Evolutionary conservation across 2,329 filamentous ascomycete species (phyloP), one percentile per base, ranked within the genome.

Genomic region (Aspergillus sp.): DNA sequence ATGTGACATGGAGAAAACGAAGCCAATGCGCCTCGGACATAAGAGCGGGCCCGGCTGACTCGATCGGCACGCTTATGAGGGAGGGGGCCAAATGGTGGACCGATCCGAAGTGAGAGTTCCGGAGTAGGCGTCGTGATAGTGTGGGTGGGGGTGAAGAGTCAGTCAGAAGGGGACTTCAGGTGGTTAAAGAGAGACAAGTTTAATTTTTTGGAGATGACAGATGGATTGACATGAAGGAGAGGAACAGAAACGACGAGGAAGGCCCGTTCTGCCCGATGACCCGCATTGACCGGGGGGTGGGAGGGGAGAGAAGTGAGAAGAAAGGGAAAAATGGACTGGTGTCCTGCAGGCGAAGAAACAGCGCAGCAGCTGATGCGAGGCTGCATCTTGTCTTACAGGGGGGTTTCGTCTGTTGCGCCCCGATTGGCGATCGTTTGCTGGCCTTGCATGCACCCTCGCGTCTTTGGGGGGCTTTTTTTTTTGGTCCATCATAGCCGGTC

Each of bases 1-100:
- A 65, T 75, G 72, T 63, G 67, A 69, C 67, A 69, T 69, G 56
- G 60, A 60, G 66, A 45, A 64, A 36, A 49, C 47, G 54, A 56
- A 54, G 56, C 49, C 47, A 31, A 46, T 45, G 49, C 31, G 36
- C 52, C 56, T 51, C 52, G 58, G 52, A 62, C 58, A 64, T 64
- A 59, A 59, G 61, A 61, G 59, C 59, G 22, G 54, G 58, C 22
- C 24, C 16, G 49, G 22, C 6, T n/a, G 32, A 26, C 26, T 49
- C 47, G 31, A 16, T 22, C 18, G n/a, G 26, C 45, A 39, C 52
- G 49, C 31, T 52, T n/a, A 24, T 42, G 49, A 42, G 24, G 26
- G 18, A 46, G 24, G 32, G 22, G 42, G 22, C 20, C 14, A 14
- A 49, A 26, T 16, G n/a, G 22, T 29, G 22, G 39, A 54, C 12